Base-by-base conservation (phyloP, 192 early-diverging fungal genomes). In the Coemansia sp. region DNA sequence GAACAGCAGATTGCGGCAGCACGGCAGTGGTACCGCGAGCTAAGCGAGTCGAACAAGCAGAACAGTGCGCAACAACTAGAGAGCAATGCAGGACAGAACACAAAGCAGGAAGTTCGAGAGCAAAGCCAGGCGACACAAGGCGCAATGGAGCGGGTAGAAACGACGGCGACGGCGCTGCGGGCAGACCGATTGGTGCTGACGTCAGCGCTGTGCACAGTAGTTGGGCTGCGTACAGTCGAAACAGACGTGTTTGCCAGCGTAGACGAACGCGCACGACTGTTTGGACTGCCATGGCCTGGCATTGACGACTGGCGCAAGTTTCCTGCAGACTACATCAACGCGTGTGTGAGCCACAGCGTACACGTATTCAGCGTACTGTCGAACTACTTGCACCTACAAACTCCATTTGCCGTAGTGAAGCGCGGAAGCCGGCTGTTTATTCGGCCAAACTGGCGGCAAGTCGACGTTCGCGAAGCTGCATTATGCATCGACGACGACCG, bases 231-330 rank as follows among this genome's bases (percentile, higher is more conserved):
- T 46, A 57, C 74, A 23, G 65, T 44, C 22, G 38, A 38, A 23
- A 25, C 68, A 14, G 70, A 66, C 37, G 63, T 67, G 34, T 69
- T 71, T 42, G 48, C 62, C 22, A 64, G 59, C 25, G 61, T 72
- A 54, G 69, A 66, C 19, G 68, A 60, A 42, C 46, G 62, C 19
- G 40, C 63, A 25, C 63, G 66, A 37, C 66, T 74, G 64, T 74
- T 74, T 65, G 75, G 75, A 20, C 48, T 82, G 59, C 65, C 75
- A n/a, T 82, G 81, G 81, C 81, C 75, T 3, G 60, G 72, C 22
- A 49, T 23, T 34, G 71, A 72, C 20, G 75, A 78, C 56, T 82
- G 81, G 81, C 55, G 61, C 26, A 72, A 74, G 64, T 78, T 72
- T 23, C 75, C 81, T 7, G 60, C 57, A 37, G 81, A 78, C 57